phyloP scores from a whole-genome alignment of 257 asterid species.

The Nicotiana attenuata region DNA sequence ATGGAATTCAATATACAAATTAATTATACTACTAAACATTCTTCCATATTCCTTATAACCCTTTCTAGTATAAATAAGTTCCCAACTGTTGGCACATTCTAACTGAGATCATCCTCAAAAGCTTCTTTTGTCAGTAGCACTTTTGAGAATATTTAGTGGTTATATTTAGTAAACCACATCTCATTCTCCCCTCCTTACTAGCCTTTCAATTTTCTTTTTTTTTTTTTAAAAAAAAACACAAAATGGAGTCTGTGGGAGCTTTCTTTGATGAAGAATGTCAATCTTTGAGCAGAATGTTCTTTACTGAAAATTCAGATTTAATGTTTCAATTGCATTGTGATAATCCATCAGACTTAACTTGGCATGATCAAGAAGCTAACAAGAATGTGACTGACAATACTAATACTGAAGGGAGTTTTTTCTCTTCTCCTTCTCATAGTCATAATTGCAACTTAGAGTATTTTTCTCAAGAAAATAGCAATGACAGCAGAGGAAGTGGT shows the following conservation, averaged over 20 bases:
- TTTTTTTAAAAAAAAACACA: no score
- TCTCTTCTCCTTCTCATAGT: neutral
- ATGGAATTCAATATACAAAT: slow-evolving; percentile 35
- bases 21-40: slow-evolving; percentile 21
- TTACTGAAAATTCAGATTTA: slow-evolving; percentile 38
- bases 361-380: no score
- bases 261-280: slow-evolving; percentile 64
- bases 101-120: slow-evolving; percentile 5
- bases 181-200: neutral
- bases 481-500: slow-evolving; percentile 1
- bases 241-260: slow-evolving; percentile 53
- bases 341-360: neutral
- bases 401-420: neutral
- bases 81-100: slow-evolving; percentile 20
- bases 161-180: neutral
- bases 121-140: neutral
- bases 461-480: slow-evolving; percentile 44
- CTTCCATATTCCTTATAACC: slow-evolving; percentile 17
- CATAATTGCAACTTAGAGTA: neutral
- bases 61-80: slow-evolving; percentile 40
- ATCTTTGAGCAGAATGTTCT: slow-evolving; percentile 49
- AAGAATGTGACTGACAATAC: no score
- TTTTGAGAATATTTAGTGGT: neutral
- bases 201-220: neutral
- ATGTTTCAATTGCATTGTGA: slow-evolving; percentile 28